Evolutionary conservation across 2,329 filamentous ascomycete species (phyloP).

Genomic region (Diplodia mutila): DNA sequence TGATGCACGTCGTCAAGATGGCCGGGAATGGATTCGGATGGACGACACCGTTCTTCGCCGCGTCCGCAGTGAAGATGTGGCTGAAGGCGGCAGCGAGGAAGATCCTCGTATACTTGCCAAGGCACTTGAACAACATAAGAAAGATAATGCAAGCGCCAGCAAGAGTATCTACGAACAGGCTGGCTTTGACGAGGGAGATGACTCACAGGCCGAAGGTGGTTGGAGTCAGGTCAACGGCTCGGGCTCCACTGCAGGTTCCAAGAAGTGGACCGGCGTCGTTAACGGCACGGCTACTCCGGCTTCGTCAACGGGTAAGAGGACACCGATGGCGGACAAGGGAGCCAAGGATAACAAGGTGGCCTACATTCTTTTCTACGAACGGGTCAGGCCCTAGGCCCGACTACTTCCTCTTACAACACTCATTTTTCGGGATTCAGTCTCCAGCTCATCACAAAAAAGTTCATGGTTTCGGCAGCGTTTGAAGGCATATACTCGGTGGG

Average conservation of each 20-base stretch:
- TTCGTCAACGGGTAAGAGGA: conserved; percentile 54
- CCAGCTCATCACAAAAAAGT: conserved; percentile 16
- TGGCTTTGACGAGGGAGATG: conserved; percentile 62
- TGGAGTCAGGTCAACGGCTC: conserved; percentile 86
- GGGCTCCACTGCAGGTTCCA: conserved; percentile 58
- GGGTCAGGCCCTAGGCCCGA: conserved; percentile 52
- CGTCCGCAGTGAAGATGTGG: conserved; percentile 85
- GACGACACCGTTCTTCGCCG: conserved; percentile 91
- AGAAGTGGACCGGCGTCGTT: conserved; percentile 66
- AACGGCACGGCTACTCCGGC: conserved; percentile 65
- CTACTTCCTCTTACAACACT: not conserved
- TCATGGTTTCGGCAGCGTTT: conserved; percentile 20
- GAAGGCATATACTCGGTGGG: conserved; percentile 17
- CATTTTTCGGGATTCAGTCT: not conserved
- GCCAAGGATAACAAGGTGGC: conserved; percentile 95
- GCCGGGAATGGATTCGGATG: conserved; percentile 92
- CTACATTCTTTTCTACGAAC: conserved; percentile 94
- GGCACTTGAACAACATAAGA: conserved; percentile 69
- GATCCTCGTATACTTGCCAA: conserved; percentile 70
- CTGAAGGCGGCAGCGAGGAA: conserved; percentile 81
- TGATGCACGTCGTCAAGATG: conserved; percentile 93
- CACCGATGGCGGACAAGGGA: conserved; percentile 58
- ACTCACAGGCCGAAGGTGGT: conserved; percentile 66
- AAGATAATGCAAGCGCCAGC: conserved; percentile 50
- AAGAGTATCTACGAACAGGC: conserved; percentile 75